Evolutionary conservation across 208 protist genomes (phyloP), one percentile per base, ranked within the genome.

Genomic region (Kentomonas sorsogonicus): DNA sequence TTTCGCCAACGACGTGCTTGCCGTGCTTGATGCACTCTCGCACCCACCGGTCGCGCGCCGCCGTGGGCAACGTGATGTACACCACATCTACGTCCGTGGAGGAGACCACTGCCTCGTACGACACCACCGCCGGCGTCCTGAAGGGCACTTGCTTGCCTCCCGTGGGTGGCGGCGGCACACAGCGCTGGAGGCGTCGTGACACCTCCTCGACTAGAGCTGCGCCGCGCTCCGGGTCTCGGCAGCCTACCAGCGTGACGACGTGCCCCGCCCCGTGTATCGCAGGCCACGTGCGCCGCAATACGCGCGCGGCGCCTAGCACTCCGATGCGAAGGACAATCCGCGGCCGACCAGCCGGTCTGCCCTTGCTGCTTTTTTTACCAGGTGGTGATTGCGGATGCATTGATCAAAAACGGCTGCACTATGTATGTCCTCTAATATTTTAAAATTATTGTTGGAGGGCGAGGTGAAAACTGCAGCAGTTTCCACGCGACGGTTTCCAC

Each of bases 1-100:
- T 90, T 66, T 90, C 76, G 56, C 75, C 57, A 4, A 90, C 79
- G 16, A 90, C 77, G 54, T 87, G 76, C 69, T 86, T 90, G 45
- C 79, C 73, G 33, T 77, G 34, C 25, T 79, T 44, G 2, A 67
- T 68, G 45, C 83, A 87, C 40, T 68, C 51, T 11, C 69, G 60
- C 25, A 90, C 65, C 77, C 78, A 90, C 48, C 60, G 51, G 33
- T 79, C 56, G 9, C 83, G 79, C 18, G 56, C 45, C 23, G 63
- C 57, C 1, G 74, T 69, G 2, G 83, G 83, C 53, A 90, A 62
- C 4, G 83, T 60, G 40, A 87, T 85, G 64, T 87, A 87, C 45
- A 90, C 83, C 15, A 90, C 71, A 52, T 86, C 78, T 30, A 90
- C 79, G 30, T 73, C 54, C 3, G 50, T 43, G 1, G 72, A 60